phyloP scores from a whole-genome alignment of 345 rosid species.

The Erucastrum elatum region DNA sequence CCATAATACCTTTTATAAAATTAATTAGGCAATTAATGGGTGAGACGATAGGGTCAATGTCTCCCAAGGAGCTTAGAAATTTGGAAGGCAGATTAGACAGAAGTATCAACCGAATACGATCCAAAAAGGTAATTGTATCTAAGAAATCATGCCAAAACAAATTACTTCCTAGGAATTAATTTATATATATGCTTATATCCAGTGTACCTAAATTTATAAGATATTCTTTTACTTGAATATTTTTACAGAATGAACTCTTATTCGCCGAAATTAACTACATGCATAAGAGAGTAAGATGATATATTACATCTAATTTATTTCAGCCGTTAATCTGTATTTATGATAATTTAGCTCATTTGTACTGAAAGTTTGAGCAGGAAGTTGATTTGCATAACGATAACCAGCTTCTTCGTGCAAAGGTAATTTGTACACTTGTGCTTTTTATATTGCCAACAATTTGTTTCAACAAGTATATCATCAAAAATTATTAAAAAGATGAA shows the following conservation, averaged over 20 bases:
- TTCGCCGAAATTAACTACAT: conserved; percentile 88
- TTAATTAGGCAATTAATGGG: conserved; percentile 71
- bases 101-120: conserved; percentile 76
- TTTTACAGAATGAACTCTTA: conserved; percentile 73
- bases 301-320: not conserved
- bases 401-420: conserved; percentile 96
- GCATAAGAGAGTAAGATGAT: conserved; percentile 83
- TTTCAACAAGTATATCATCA: not conserved
- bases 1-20: too few relatives aligned
- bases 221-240: not conserved
- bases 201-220: not conserved
- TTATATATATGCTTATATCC: not conserved
- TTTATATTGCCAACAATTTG: not conserved
- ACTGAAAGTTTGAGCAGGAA: conserved; percentile 51
- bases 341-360: conserved; percentile 5
- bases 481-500: not conserved
- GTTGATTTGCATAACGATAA: conserved; percentile 90
- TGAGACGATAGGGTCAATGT: conserved; percentile 57
- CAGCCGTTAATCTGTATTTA: not conserved
- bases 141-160: not conserved
- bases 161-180: not conserved
- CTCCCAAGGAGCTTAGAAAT: conserved; percentile 59
- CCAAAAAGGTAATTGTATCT: conserved; percentile 64
- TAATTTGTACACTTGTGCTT: conserved; percentile 3
- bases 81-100: conserved; percentile 73